A percentile compares a stretch with the other conserved stretches of the same genome.
These are phyloP conservation scores for Solioccasus polychromus DNA, from an alignment of 768 basidiomycete species.

Conservation along the genomic window DNA sequence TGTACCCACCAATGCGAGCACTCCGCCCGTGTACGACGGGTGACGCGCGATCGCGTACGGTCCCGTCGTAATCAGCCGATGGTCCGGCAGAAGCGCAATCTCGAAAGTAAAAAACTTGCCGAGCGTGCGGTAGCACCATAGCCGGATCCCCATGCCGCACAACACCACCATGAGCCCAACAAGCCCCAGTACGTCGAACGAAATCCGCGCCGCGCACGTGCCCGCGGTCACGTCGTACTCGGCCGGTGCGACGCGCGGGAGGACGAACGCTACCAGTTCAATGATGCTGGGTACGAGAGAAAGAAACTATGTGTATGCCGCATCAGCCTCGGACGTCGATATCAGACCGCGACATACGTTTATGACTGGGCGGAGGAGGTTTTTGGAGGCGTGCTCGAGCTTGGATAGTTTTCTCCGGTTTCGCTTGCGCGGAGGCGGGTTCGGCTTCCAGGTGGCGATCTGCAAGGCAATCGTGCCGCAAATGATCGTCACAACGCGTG, in stretches of 20 bases:
- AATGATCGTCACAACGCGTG: too few relatives aligned
- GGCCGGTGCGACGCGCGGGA: background rate
- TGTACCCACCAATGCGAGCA: slow-evolving; percentile 3
- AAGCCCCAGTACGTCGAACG: slow-evolving; percentile 1
- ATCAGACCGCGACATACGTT: background rate
- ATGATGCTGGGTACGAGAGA: slow-evolving; percentile 1
- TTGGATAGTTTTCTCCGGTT: background rate
- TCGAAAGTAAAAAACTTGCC: slow-evolving; percentile 41
- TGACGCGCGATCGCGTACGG: slow-evolving; percentile 13
- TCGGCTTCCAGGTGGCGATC: background rate
- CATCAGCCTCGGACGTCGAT: background rate
- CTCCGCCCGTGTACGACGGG: slow-evolving; percentile 11
- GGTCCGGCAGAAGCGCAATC: slow-evolving; percentile 17
- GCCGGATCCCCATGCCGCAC: slow-evolving; percentile 30
- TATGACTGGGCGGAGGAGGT: slow-evolving; percentile 1
- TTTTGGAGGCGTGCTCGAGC: background rate
- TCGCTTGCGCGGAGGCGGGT: slow-evolving; percentile 1
- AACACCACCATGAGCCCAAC: slow-evolving; percentile 11
- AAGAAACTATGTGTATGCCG: slow-evolving; percentile 1
- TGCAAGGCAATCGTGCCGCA: too few relatives aligned
- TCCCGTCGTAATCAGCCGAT: slow-evolving; percentile 14
- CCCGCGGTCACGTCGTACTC: background rate
- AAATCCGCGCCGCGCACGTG: slow-evolving; percentile 7
- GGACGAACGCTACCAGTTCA: background rate
- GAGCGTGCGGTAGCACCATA: slow-evolving; percentile 36